A percentile compares a stretch with the other conserved stretches of the same genome.
phyloP scores from a whole-genome alignment of 2,329 filamentous ascomycete species.

The Fusarium sp. region DNA sequence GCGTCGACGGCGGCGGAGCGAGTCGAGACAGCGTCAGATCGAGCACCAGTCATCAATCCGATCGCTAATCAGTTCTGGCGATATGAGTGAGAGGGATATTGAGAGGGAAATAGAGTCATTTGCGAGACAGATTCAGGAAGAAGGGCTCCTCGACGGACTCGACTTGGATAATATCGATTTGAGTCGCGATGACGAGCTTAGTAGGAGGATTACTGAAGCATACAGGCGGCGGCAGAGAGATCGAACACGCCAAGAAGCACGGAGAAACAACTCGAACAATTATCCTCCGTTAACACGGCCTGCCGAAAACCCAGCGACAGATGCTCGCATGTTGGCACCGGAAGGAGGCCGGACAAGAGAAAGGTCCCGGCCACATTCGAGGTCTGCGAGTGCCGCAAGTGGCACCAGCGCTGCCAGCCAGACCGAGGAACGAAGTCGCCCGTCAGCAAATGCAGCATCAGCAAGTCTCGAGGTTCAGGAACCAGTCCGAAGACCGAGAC shows the following conservation, averaged over 20 bases:
- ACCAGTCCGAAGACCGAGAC: conserved; percentile 51
- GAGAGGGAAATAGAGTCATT: conserved; percentile 93
- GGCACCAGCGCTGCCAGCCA: conserved; percentile 57
- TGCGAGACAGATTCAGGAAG: conserved; percentile 86
- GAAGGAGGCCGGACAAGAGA: conserved; percentile 46
- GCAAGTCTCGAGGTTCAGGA: conserved; percentile 51
- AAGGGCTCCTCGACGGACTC: conserved; percentile 87
- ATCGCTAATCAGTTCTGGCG: conserved; percentile 83
- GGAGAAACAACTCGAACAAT: conserved; percentile 56
- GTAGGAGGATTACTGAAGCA: conserved; percentile 88
- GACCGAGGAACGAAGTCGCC: conserved; percentile 63
- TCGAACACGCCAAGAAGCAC: conserved; percentile 62
- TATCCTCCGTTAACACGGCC: conserved; percentile 53
- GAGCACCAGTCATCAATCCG: conserved; percentile 92
- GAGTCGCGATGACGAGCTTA: conserved; percentile 87
- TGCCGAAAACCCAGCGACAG: conserved; percentile 38
- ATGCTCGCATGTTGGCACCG: conserved; percentile 47
- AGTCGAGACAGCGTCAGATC: conserved; percentile 69
- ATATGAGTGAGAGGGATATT: conserved; percentile 80
- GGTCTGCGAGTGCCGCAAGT: conserved; percentile 57
- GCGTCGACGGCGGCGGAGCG: conserved; percentile 55
- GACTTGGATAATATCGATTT: conserved; percentile 89
- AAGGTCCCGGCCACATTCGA: conserved; percentile 57
- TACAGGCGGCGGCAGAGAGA: conserved; percentile 81
- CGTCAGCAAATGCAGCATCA: conserved; percentile 53